A percentile compares a stretch with the other conserved stretches of the same genome.
phyloP scores from a whole-genome alignment of 768 basidiomycete species.

The Gymnopilus dilepis region DNA sequence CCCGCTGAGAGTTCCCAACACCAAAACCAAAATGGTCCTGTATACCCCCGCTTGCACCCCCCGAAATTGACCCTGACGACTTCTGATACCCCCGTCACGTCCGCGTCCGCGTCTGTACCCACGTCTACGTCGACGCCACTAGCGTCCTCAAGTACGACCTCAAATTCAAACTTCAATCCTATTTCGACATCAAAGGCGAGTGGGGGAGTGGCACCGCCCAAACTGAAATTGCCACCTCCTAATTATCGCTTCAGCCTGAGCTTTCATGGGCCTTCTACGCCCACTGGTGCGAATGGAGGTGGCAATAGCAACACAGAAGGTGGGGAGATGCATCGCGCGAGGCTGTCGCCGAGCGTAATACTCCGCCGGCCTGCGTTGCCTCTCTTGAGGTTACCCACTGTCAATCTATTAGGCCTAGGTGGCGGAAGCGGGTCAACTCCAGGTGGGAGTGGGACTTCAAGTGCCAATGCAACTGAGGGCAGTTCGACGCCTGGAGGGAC shows the following conservation, averaged over 20 bases:
- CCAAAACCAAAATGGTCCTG: background rate
- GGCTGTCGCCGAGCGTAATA: conserved; percentile 37
- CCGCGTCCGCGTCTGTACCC: conserved; percentile 1
- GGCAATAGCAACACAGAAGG: background rate
- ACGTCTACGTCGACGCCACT: background rate
- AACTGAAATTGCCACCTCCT: conserved; percentile 20
- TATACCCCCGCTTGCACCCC: conserved; percentile 7
- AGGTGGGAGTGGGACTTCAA: conserved; percentile 13
- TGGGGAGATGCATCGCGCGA: conserved; percentile 16
- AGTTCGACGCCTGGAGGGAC: conserved; percentile 20
- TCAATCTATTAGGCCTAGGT: conserved; percentile 22
- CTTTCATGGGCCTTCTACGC: background rate
- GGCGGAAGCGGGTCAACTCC: background rate
- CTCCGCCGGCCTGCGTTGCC: conserved; percentile 39
- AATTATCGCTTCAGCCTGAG: conserved; percentile 33
- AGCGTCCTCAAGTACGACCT: no score
- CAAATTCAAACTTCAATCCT: background rate
- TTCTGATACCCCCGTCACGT: background rate
- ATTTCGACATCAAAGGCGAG: no score
- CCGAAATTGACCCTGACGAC: conserved; percentile 6
- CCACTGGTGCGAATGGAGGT: background rate
- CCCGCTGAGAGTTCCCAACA: no score
- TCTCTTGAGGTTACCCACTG: conserved; percentile 43
- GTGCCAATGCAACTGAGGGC: conserved; percentile 8
- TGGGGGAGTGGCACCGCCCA: background rate